These are phyloP conservation scores for Colletotrichum camelliae DNA, from an alignment of 2,329 filamentous ascomycete species.

Conservation along the genomic window DNA sequence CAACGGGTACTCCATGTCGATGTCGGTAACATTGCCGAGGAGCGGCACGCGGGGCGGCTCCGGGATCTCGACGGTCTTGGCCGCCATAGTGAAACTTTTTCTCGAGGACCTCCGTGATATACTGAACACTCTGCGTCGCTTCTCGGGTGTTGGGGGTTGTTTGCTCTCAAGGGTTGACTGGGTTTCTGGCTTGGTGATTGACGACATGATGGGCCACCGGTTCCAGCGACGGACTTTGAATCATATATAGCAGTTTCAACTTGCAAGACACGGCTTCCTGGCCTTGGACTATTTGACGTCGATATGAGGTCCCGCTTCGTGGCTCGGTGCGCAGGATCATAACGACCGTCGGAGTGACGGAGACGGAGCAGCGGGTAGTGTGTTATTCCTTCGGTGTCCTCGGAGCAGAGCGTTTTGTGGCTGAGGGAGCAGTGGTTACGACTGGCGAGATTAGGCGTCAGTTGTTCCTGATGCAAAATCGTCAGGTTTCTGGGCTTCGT, in stretches of 20 bases:
- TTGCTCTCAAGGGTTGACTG: not conserved
- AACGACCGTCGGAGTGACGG: not conserved
- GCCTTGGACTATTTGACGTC: not conserved
- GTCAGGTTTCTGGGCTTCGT: too few species aligned
- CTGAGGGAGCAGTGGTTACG: not conserved
- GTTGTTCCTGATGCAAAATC: not conserved
- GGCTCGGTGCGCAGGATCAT: not conserved
- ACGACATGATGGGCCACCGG: not conserved
- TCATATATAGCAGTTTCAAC: not conserved
- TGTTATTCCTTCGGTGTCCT: not conserved
- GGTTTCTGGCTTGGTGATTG: not conserved
- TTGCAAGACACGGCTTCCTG: not conserved
- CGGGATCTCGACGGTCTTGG: conserved; percentile 14
- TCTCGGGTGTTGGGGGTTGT: not conserved
- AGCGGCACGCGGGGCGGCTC: conserved; percentile 67
- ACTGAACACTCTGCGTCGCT: conserved; percentile 1
- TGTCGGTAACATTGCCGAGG: conserved; percentile 68
- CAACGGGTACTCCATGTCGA: conserved; percentile 63
- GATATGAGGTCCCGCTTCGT: not conserved
- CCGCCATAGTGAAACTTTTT: conserved; percentile 21
- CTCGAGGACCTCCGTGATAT: not conserved
- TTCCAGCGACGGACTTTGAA: not conserved
- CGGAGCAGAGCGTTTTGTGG: not conserved
- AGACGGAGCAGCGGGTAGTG: not conserved
- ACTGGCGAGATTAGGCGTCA: not conserved